Evolutionary conservation across 2,329 filamentous ascomycete species (phyloP).

Genomic region (Cryphonectria japonica): DNA sequence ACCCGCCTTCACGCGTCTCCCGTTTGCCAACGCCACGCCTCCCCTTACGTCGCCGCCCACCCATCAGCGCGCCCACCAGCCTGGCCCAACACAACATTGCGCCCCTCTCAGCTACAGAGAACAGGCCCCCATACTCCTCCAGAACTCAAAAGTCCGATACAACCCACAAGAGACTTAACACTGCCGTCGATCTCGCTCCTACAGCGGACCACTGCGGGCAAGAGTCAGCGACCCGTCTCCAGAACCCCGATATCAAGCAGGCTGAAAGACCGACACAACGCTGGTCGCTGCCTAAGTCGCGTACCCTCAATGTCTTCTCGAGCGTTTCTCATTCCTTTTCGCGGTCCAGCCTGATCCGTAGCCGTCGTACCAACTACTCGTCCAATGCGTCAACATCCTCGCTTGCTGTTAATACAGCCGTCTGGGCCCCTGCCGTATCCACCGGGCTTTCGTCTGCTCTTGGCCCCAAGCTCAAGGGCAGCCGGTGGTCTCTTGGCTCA

Average conservation of each 20-base stretch:
- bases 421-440: neutral
- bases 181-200: neutral
- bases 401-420: constrained; percentile 23
- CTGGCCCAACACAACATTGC: constrained; percentile 19
- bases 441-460: neutral
- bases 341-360: constrained; percentile 21
- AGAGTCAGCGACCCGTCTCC: neutral
- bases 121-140: neutral
- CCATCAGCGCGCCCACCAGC: constrained; percentile 28
- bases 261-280: constrained; percentile 12
- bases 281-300: constrained; percentile 21
- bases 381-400: constrained; percentile 22
- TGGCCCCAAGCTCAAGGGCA: constrained; percentile 15
- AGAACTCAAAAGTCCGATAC: neutral
- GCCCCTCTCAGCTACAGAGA: neutral
- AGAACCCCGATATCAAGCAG: neutral
- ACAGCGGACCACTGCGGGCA: neutral
- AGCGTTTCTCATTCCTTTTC: constrained; percentile 26
- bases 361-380: constrained; percentile 16
- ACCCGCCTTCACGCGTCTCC: constrained; percentile 18
- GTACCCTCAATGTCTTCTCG: constrained; percentile 23
- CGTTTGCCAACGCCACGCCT: constrained; percentile 27
- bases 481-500: constrained; percentile 17
- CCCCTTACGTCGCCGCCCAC: constrained; percentile 24
- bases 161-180: neutral